Percentiles rank a stretch among this genome's conserved stretches.
These are phyloP conservation scores for Botrytis byssoidea DNA, from an alignment of 2,329 filamentous ascomycete species.

Conservation along the genomic window DNA sequence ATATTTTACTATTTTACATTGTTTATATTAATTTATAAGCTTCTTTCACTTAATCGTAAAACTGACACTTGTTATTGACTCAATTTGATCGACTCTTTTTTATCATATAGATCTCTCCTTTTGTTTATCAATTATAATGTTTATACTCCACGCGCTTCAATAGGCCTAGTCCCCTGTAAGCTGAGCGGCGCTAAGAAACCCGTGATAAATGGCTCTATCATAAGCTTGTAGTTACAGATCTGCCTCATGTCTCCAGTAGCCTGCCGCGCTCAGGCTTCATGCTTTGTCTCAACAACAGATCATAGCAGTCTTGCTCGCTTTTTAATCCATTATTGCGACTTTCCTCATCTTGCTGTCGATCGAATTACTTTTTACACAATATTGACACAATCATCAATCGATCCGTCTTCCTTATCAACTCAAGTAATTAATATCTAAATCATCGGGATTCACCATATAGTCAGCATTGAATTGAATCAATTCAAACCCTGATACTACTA, in stretches of 20 bases:
- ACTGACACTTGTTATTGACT: too few relatives aligned
- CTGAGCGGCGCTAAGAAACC: neutral
- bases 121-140: too few relatives aligned
- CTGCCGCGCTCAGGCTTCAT: conserved; percentile 12
- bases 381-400: neutral
- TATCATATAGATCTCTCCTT: too few relatives aligned
- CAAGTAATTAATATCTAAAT: neutral
- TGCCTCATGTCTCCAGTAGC: conserved; percentile 3
- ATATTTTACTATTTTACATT: too few relatives aligned
- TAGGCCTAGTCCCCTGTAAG: neutral
- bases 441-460: neutral
- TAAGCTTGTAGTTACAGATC: conserved; percentile 13
- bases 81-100: too few relatives aligned
- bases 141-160: too few relatives aligned
- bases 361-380: neutral
- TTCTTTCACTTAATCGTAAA: too few relatives aligned
- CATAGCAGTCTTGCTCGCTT: conserved; percentile 11
- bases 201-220: neutral
- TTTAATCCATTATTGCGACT: conserved; percentile 5
- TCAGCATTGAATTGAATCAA: neutral
- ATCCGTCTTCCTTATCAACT: neutral
- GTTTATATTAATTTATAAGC: too few relatives aligned
- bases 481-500: neutral
- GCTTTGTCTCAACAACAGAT: conserved; percentile 17
- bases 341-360: neutral